A percentile compares a stretch with the other conserved stretches of the same genome.
phyloP scores from a whole-genome alignment of 2,329 filamentous ascomycete species.

The Claviceps capensis region DNA sequence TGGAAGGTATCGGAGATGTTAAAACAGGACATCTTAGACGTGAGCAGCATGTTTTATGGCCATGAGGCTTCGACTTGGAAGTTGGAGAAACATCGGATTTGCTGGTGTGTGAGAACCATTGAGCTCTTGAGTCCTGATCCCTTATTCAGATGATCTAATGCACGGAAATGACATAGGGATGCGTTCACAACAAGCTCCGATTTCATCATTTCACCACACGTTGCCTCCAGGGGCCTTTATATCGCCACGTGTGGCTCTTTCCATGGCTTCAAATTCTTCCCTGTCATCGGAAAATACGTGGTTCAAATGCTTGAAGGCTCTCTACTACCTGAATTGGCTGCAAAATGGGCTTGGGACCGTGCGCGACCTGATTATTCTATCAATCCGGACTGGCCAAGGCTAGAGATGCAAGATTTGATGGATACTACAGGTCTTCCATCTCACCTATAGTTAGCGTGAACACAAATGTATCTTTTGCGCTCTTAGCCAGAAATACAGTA shows the following conservation, averaged over 20 bases:
- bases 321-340: slow-evolving; percentile 27
- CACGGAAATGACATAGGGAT: slow-evolving; percentile 32
- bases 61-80: slow-evolving; percentile 40
- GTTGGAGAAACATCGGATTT: slow-evolving; percentile 49
- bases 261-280: slow-evolving; percentile 56
- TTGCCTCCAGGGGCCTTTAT: slow-evolving; percentile 38
- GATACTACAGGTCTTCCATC: slow-evolving; percentile 12
- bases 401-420: slow-evolving; percentile 40
- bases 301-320: slow-evolving; percentile 37
- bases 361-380: slow-evolving; percentile 37
- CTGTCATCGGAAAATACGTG: slow-evolving; percentile 48
- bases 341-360: slow-evolving; percentile 46
- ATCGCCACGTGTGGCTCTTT: slow-evolving; percentile 53
- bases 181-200: slow-evolving; percentile 48
- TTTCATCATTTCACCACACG: slow-evolving; percentile 47
- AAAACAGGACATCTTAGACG: slow-evolving; percentile 44
- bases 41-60: slow-evolving; percentile 46
- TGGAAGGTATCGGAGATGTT: slow-evolving; percentile 44
- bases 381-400: slow-evolving; percentile 42
- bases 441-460: slow-evolving; percentile 14
- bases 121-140: too few species aligned
- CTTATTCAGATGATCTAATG: too few species aligned
- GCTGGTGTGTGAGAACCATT: slow-evolving; percentile 37
- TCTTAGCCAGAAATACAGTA: too few species aligned
- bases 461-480: neutral